Conservation (phyloP, 192 early-diverging fungal species). For the Coemansia sp. region DNA sequence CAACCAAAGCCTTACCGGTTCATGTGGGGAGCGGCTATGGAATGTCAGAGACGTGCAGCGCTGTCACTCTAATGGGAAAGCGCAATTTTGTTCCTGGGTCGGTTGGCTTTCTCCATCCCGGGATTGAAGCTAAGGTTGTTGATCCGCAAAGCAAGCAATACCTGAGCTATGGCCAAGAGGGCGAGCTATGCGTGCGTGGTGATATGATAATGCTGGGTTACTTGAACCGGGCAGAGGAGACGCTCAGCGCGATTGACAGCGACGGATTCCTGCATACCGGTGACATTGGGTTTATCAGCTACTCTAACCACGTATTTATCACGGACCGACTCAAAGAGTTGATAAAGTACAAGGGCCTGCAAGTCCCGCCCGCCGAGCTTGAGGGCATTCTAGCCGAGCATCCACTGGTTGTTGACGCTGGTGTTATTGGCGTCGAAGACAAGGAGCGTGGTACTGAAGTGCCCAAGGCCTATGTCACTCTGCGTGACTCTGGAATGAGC, state of each 20-base stretch:
- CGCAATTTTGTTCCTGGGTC: slow-evolving; percentile 45
- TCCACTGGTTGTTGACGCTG: slow-evolving; percentile 61
- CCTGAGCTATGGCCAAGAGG: slow-evolving; percentile 56
- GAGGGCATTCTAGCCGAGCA: slow-evolving; percentile 71
- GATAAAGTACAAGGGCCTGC: slow-evolving; percentile 86
- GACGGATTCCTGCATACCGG: slow-evolving; percentile 82
- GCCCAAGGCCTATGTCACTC: slow-evolving; percentile 73
- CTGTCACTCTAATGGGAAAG: slow-evolving; percentile 10
- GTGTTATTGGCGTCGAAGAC: slow-evolving; percentile 65
- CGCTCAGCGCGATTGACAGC: slow-evolving; percentile 58
- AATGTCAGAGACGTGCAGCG: slow-evolving; percentile 57
- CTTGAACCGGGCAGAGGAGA: slow-evolving; percentile 72
- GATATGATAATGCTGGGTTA: slow-evolving; percentile 84
- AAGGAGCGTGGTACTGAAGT: slow-evolving; percentile 61
- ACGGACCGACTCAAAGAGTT: slow-evolving; percentile 80
- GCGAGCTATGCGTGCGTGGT: slow-evolving; percentile 81
- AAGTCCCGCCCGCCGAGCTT: slow-evolving; percentile 83
- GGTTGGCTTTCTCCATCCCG: slow-evolving; percentile 64
- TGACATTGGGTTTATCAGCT: slow-evolving; percentile 71
- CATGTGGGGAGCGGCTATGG: slow-evolving; percentile 55
- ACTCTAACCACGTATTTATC: slow-evolving; percentile 59
- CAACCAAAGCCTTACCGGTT: slow-evolving; percentile 40
- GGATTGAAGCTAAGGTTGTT: slow-evolving; percentile 68
- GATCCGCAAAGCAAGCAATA: slow-evolving; percentile 63
- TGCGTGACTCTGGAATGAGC: not conserved